Evolutionary conservation across 306 rosid species (phyloP).

Genomic region (Medicago lupulina): DNA sequence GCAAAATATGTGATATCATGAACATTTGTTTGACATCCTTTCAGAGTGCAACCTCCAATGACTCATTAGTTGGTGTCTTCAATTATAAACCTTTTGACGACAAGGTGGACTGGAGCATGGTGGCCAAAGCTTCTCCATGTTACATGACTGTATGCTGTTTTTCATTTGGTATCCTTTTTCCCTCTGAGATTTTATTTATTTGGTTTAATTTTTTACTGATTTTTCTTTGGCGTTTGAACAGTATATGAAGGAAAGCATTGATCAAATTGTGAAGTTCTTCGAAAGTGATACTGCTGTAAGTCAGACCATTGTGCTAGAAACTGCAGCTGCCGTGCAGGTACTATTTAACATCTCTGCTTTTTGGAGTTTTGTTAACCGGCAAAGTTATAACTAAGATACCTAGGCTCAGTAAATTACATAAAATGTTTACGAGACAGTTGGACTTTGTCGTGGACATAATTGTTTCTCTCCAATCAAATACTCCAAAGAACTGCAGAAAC

Average conservation of each 20-base stretch:
- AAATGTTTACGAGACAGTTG: slow-evolving; percentile 2
- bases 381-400: slow-evolving; percentile 28
- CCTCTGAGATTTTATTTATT: slow-evolving; percentile 35
- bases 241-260: slow-evolving; percentile 87
- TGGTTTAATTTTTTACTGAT: slow-evolving; percentile 41
- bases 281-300: slow-evolving; percentile 79
- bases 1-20: slow-evolving; percentile 27
- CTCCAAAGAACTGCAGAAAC: slow-evolving; percentile 1
- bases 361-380: slow-evolving; percentile 37
- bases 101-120: slow-evolving; percentile 96
- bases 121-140: slow-evolving; percentile 96
- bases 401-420: slow-evolving; percentile 12
- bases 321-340: slow-evolving; percentile 99
- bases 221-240: slow-evolving; percentile 48
- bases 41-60: slow-evolving; percentile 85
- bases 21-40: slow-evolving; percentile 43
- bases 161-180: slow-evolving; percentile 18
- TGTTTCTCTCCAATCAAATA: slow-evolving; percentile 29
- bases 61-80: slow-evolving; percentile 82
- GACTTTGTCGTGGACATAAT: not conserved
- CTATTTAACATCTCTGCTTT: slow-evolving; percentile 24
- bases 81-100: slow-evolving; percentile 78
- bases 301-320: slow-evolving; percentile 86
- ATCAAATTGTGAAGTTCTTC: slow-evolving; percentile 81
- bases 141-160: slow-evolving; percentile 84